These are phyloP conservation scores for Talaromyces sp. DNA, from an alignment of 2,329 filamentous ascomycete species.

Conservation along the genomic window DNA sequence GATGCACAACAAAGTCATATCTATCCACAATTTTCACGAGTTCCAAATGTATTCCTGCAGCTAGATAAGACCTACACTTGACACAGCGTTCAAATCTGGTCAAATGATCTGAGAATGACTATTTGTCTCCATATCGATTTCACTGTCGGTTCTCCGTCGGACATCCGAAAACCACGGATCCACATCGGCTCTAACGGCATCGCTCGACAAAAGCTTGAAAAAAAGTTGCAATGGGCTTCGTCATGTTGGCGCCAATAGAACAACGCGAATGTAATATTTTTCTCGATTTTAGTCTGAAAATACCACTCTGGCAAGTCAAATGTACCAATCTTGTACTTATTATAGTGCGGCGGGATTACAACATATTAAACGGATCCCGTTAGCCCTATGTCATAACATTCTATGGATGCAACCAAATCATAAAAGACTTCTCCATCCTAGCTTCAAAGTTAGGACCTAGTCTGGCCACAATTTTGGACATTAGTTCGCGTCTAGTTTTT, in stretches of 20 bases:
- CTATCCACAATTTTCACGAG: neutral
- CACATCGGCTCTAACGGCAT: conserved; percentile 11
- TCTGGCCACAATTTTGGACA: neutral
- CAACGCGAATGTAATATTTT: neutral
- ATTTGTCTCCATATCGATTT: neutral
- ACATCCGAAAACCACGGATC: neutral
- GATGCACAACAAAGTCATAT: too few relatives aligned
- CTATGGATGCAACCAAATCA: conserved; percentile 4
- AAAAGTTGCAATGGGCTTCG: neutral
- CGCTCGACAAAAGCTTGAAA: conserved; percentile 5
- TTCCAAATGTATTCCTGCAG: too few relatives aligned
- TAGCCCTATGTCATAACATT: conserved; percentile 5
- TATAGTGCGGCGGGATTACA: neutral
- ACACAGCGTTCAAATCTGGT: too few relatives aligned
- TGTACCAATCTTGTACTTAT: neutral
- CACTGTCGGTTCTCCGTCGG: neutral
- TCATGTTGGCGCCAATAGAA: neutral
- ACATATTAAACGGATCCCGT: neutral
- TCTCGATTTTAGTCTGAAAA: neutral
- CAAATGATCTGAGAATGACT: neutral
- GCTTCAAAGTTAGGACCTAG: neutral
- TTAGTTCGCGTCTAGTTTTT: neutral
- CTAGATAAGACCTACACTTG: neutral
- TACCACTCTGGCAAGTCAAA: neutral
- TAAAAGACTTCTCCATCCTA: neutral